A percentile compares a stretch with the other conserved stretches of the same genome.
These are phyloP conservation scores for Coemansia sp. DNA, from an alignment of 192 early-diverging fungal species.

Conservation along the genomic window DNA sequence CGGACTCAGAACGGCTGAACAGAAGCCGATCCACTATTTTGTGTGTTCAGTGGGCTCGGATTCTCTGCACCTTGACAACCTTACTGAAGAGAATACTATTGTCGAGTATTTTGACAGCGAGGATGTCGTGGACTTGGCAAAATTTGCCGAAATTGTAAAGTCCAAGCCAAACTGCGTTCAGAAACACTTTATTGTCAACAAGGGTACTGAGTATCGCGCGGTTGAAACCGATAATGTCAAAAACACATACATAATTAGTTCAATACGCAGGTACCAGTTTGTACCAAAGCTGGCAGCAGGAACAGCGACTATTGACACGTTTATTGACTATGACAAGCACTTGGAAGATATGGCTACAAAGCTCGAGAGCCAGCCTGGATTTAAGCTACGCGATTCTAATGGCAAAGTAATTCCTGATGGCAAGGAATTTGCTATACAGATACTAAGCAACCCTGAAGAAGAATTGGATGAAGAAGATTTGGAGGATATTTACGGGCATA, in stretches of 20 bases:
- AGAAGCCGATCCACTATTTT: not conserved
- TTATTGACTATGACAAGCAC: not conserved
- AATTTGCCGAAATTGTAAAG: not conserved
- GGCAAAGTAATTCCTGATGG: too few species aligned
- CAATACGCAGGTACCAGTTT: too few species aligned
- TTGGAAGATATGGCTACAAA: too few species aligned
- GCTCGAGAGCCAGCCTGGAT: too few species aligned
- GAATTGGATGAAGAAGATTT: not conserved
- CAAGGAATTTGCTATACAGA: not conserved
- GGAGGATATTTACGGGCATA: not conserved
- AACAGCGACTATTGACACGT: not conserved
- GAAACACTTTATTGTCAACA: constrained; percentile 1
- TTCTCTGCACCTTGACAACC: not conserved
- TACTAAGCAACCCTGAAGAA: not conserved
- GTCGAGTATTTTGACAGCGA: constrained; percentile 6
- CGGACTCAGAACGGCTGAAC: not conserved
- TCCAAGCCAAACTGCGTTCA: constrained; percentile 1
- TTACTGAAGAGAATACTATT: not conserved
- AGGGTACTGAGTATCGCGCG: not conserved
- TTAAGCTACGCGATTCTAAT: too few species aligned
- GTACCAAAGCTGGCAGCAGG: not conserved
- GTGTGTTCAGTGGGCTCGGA: too few species aligned
- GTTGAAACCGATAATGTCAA: too few species aligned
- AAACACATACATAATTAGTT: constrained; percentile 1
- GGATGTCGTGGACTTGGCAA: too few species aligned